Conservation (phyloP, 352 stramenopile species). For the Phytophthora sp. region DNA sequence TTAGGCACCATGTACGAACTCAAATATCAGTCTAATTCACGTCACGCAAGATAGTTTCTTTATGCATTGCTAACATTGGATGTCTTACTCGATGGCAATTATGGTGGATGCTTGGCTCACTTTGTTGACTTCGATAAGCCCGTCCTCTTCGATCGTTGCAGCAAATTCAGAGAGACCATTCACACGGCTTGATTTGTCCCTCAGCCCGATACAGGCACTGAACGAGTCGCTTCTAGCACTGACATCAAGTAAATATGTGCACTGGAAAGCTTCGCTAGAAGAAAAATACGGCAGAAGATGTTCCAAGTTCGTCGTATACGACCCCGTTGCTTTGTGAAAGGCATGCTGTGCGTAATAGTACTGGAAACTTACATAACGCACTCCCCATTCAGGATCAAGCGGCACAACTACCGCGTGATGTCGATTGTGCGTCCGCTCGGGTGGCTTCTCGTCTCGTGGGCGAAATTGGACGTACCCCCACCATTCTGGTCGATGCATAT, state of each 20-base stretch:
- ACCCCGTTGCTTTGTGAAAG: constrained; percentile 29
- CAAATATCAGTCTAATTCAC: constrained; percentile 29
- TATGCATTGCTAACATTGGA: neutral
- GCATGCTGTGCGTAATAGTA: constrained; percentile 73
- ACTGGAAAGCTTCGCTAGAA: constrained; percentile 24
- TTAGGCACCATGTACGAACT: constrained; percentile 24
- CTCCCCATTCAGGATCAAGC: constrained; percentile 50
- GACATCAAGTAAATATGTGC: constrained; percentile 26
- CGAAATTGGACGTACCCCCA: constrained; percentile 92
- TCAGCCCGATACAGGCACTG: constrained; percentile 20
- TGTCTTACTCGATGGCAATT: constrained; percentile 4
- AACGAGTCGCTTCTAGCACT: constrained; percentile 19
- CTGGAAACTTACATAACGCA: constrained; percentile 63
- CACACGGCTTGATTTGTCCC: neutral
- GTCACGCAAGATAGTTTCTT: too few species aligned
- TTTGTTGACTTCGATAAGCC: constrained; percentile 30
- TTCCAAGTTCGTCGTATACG: constrained; percentile 38
- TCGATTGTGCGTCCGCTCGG: neutral
- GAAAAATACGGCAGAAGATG: constrained; percentile 44
- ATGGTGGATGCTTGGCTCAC: neutral
- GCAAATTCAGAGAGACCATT: constrained; percentile 6
- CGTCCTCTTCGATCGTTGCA: constrained; percentile 29
- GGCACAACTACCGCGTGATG: constrained; percentile 28
- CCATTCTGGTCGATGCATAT: constrained; percentile 90
- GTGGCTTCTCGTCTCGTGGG: constrained; percentile 15